These are phyloP conservation scores for Chondrus crispus DNA, from an alignment of 23 red algal genomes.

Conservation along the genomic window DNA sequence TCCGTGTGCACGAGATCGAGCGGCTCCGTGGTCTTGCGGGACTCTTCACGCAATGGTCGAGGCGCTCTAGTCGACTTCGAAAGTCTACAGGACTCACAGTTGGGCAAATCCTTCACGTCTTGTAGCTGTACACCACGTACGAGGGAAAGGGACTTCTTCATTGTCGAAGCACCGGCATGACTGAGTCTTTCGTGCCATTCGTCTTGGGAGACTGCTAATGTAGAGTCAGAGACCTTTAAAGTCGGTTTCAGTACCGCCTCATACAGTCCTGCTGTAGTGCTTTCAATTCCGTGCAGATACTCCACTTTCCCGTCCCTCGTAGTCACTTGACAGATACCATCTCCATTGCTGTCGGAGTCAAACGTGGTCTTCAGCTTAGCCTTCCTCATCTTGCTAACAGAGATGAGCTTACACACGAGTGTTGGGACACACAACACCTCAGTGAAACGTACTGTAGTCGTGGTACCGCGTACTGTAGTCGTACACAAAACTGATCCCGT, in stretches of 20 bases:
- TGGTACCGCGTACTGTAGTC: background rate
- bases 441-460: background rate
- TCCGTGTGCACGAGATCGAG: conserved; percentile 10
- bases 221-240: too few relatives aligned
- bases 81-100: background rate
- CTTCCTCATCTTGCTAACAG: background rate
- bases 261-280: too few relatives aligned
- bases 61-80: background rate
- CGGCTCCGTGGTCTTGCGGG: background rate
- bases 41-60: background rate
- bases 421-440: background rate
- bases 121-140: background rate
- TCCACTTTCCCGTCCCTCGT: too few relatives aligned
- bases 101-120: background rate
- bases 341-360: background rate
- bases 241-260: too few relatives aligned
- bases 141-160: background rate
- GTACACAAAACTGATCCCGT: background rate
- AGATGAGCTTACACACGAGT: conserved; percentile 9
- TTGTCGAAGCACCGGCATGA: background rate
- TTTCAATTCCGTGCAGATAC: too few relatives aligned
- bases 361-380: background rate
- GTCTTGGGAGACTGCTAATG: too few relatives aligned
- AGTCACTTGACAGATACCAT: background rate
- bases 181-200: background rate